Evolutionary conservation across 176 grass and related monocot species (phyloP), one percentile per base, ranked within the genome.

Genomic region (Ensete glaucum): DNA sequence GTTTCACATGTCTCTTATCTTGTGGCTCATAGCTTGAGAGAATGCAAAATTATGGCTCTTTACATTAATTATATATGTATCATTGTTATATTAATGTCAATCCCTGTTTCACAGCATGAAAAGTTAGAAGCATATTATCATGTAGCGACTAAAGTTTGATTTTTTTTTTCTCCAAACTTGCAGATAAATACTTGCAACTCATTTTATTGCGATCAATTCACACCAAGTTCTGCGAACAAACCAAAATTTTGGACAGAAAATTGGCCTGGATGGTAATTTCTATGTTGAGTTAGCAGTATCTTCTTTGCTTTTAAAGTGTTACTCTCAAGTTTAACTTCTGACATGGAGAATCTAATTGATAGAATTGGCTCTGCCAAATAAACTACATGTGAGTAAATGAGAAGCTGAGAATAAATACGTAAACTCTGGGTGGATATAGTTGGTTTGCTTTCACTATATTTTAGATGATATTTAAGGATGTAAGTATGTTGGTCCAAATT

Each of bases 241-340:
- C 95, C 95, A 79, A 99, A 99, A 84, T 51, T 99, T 49, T 99
- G 95, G 95, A 99, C 95, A n/a, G 95, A 99, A 78, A 94, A 99
- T 81, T 99, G 95, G 95, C 95, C 95, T 80, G 95, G 95, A 87
- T 99, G 95, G 95, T 99, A 98, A 90, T 66, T 64, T 15, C 15
- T 69, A 76, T 48, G n/a, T 19, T 78, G 0, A 11, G 29, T 27
- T 11, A 57, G 6, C 22, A 21, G 49, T 49, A 7, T 19, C 1
- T 54, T 7, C 9, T 34, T 12, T 69, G 16, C 13, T 77, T 25
- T 50, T 1, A 8, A 56, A 7, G 23, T 43, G 21, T 13, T 53
- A 1, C 20, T 73, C 24, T 55, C 50, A n/a, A 62, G 19, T 62
- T 62, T 22, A 21, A 20, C 58, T 62, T 62, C 58, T 62, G 58